Conservation (phyloP, 2,329 filamentous ascomycete genomes). For the Fusarium veterinarium region DNA sequence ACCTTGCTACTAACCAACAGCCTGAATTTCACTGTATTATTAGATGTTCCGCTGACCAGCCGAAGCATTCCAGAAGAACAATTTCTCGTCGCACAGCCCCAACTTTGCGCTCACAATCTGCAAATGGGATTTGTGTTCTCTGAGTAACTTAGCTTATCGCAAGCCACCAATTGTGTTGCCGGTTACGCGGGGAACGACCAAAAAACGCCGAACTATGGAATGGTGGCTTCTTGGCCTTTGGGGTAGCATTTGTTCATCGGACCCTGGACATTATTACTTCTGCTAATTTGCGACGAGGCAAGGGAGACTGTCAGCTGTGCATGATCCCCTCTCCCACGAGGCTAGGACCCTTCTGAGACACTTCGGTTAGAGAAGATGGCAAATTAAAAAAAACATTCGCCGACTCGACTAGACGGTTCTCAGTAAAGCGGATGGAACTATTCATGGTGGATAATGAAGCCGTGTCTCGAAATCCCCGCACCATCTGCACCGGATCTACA, state of each 20-base stretch:
- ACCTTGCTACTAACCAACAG: neutral
- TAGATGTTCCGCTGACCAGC: neutral
- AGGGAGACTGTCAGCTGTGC: neutral
- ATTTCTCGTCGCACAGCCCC: neutral
- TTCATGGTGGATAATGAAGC: neutral
- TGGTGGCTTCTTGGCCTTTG: conserved; percentile 14
- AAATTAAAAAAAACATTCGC: neutral
- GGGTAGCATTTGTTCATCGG: neutral
- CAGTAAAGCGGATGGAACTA: neutral
- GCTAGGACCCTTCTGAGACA: neutral
- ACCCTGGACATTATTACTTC: neutral
- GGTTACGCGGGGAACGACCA: neutral
- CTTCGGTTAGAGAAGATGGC: neutral
- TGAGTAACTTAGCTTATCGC: neutral
- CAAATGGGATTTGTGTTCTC: neutral
- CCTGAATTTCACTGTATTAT: neutral
- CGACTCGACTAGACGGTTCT: neutral
- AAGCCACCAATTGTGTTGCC: conserved; percentile 3
- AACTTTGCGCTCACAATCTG: neutral
- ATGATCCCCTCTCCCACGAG: conserved; percentile 10
- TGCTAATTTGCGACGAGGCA: neutral
- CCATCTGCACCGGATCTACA: neutral
- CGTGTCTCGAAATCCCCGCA: neutral
- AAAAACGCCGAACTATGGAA: neutral
- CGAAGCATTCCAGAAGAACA: neutral